Conservation (phyloP, 441 rosid species). For the Syzygium syzygioides region DNA sequence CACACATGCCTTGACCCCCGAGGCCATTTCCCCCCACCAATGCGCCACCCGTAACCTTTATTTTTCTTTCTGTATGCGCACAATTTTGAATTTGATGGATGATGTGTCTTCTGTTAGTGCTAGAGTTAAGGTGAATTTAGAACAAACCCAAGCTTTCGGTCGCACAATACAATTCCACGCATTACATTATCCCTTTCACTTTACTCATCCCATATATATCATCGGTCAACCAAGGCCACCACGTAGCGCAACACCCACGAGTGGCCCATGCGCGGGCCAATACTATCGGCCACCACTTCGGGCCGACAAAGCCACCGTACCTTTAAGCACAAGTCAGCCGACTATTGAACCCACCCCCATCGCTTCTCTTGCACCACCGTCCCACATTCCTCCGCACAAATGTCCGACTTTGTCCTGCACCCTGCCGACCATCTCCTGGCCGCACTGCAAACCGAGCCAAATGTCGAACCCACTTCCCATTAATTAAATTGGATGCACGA, state of each 20-base stretch:
- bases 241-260: background rate
- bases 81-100: background rate
- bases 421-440: background rate
- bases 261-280: background rate
- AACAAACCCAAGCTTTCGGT: background rate
- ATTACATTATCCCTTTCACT: background rate
- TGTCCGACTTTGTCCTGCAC: background rate
- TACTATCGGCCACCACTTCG: background rate
- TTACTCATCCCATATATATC: background rate
- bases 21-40: background rate
- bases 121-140: background rate
- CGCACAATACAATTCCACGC: background rate
- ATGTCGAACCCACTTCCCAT: background rate
- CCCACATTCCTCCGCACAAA: background rate
- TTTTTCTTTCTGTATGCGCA: rapidly evolving
- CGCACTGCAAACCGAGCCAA: background rate
- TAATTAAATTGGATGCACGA: background rate
- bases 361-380: background rate
- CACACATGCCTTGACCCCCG: background rate
- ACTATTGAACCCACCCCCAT: background rate
- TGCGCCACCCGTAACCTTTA: background rate
- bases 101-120: background rate
- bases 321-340: background rate
- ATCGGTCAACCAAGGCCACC: background rate
- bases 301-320: background rate